phyloP scores from a whole-genome alignment of 176 grass and related monocot genomes.

The Triticum dicoccoides region DNA sequence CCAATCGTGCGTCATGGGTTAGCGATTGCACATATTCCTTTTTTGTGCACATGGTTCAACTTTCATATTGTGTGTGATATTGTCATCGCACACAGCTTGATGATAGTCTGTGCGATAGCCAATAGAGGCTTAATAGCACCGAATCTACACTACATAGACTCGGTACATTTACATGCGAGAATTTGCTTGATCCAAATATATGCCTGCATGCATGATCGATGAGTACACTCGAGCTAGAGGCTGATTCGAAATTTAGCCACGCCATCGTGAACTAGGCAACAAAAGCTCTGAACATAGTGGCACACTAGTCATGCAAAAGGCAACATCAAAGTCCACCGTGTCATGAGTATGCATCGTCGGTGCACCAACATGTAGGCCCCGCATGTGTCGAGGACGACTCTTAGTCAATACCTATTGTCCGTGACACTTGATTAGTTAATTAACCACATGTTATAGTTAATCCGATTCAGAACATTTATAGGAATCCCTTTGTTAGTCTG shows the following conservation, averaged over 20 bases:
- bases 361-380: constrained; percentile 45
- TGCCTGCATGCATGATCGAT: not conserved
- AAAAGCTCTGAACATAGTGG: constrained; percentile 40
- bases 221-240: not conserved
- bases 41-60: too few species aligned
- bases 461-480: not conserved
- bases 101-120: too few species aligned
- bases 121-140: too few species aligned
- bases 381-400: not conserved
- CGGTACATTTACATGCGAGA: not conserved
- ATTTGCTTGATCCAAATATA: not conserved
- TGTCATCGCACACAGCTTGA: too few species aligned
- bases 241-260: constrained; percentile 41
- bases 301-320: constrained; percentile 34
- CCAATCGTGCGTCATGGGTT: too few species aligned
- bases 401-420: not conserved
- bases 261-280: constrained; percentile 35
- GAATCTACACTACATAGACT: not conserved
- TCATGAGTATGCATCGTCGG: constrained; percentile 51
- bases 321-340: constrained; percentile 17
- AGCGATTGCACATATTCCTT: too few species aligned
- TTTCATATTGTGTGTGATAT: too few species aligned
- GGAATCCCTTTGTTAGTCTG: not conserved
- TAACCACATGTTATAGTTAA: not conserved
- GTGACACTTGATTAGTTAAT: constrained; percentile 19